These are phyloP conservation scores for Exophiala sp. DNA, from an alignment of 2,329 filamentous ascomycete genomes.

Conservation along the genomic window DNA sequence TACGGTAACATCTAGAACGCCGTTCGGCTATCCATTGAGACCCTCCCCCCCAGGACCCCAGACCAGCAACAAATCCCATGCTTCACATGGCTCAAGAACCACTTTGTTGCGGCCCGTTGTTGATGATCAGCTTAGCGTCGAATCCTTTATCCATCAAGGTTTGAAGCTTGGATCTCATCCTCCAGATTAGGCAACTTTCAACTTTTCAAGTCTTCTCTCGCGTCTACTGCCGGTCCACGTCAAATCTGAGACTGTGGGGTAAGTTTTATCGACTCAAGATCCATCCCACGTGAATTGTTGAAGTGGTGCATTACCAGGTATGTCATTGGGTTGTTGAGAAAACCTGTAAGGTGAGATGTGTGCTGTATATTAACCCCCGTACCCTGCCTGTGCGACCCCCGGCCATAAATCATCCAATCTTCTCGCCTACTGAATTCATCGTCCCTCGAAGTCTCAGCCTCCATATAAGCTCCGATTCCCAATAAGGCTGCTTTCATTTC, in stretches of 20 bases:
- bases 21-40: no score
- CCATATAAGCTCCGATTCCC: no score
- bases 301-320: not conserved
- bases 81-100: not conserved
- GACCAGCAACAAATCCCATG: not conserved
- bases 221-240: not conserved
- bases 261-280: not conserved
- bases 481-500: no score
- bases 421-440: not conserved
- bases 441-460: not conserved
- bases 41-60: not conserved
- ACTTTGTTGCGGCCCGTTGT: slow-evolving; percentile 9
- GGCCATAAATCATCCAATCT: not conserved
- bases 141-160: slow-evolving; percentile 4
- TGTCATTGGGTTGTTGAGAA: not conserved
- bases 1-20: no score
- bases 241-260: not conserved
- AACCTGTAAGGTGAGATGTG: no score
- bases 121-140: slow-evolving; percentile 16
- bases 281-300: not conserved
- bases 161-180: slow-evolving; percentile 5
- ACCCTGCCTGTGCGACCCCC: not conserved
- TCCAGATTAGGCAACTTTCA: slow-evolving; percentile 20
- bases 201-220: not conserved
- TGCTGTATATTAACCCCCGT: slow-evolving; percentile 4